phyloP scores from a whole-genome alignment of 2,329 filamentous ascomycete genomes.

The Trichoderma atroviride region DNA sequence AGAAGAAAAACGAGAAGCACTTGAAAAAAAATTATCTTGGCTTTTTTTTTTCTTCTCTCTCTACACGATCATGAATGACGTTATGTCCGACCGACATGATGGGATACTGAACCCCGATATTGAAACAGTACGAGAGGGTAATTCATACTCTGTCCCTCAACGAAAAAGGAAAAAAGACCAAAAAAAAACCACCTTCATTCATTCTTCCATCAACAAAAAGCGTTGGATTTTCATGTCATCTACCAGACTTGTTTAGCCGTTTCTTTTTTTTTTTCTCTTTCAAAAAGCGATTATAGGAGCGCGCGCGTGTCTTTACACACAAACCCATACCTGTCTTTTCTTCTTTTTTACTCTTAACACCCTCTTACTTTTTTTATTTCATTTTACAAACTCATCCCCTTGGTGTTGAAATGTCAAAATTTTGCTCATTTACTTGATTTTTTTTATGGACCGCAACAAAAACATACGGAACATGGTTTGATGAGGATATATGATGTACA shows the following conservation, averaged over 20 bases:
- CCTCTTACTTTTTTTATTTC: neutral
- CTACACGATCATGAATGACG: neutral
- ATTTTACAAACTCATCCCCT: neutral
- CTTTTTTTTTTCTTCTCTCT: neutral
- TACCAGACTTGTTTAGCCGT: neutral
- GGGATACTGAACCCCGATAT: constrained; percentile 23
- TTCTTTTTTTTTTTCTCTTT: neutral
- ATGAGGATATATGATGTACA: constrained; percentile 22
- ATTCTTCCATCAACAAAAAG: neutral
- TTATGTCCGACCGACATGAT: constrained; percentile 15
- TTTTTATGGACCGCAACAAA: neutral
- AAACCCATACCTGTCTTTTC: neutral
- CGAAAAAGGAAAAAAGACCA: neutral
- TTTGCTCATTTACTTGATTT: neutral
- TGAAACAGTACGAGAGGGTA: constrained; percentile 13
- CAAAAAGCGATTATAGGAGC: neutral
- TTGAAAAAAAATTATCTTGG: neutral
- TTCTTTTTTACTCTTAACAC: neutral
- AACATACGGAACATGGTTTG: constrained; percentile 2
- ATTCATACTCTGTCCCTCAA: neutral
- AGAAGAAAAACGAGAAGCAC: neutral
- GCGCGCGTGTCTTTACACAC: neutral
- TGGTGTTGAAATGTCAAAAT: constrained; percentile 5
- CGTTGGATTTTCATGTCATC: neutral
- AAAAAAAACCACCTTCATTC: neutral